These are phyloP conservation scores for Ascosphaera aggregata DNA, from an alignment of 2,329 filamentous ascomycete species.

Conservation along the genomic window DNA sequence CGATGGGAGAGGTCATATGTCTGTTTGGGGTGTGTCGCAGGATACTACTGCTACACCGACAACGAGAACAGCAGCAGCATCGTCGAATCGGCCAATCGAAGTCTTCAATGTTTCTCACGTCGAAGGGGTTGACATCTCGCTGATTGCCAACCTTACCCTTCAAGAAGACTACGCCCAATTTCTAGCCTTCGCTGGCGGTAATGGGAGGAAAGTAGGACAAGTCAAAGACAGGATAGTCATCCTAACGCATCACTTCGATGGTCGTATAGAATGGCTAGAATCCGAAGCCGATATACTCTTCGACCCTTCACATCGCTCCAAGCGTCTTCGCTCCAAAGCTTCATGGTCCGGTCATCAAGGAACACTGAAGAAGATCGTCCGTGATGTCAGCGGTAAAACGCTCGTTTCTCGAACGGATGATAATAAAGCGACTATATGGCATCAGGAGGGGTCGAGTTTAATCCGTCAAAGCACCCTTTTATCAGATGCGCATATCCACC, in stretches of 20 bases:
- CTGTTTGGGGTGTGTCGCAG: slow-evolving; percentile 44
- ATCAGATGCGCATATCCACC: slow-evolving; percentile 48
- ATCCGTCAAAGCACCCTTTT: slow-evolving; percentile 44
- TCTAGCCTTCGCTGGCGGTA: slow-evolving; percentile 44
- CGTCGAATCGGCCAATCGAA: slow-evolving; percentile 29
- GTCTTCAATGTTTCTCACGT: slow-evolving; percentile 77
- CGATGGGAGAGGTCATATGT: slow-evolving; percentile 67
- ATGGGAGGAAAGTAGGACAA: too few relatives aligned
- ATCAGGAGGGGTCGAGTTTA: slow-evolving; percentile 37
- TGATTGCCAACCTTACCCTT: slow-evolving; percentile 10
- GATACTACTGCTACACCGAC: not conserved
- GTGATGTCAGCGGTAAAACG: slow-evolving; percentile 58
- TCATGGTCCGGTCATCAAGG: slow-evolving; percentile 69
- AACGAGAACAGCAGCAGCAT: not conserved
- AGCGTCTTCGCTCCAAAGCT: slow-evolving; percentile 37
- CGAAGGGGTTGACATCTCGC: slow-evolving; percentile 28
- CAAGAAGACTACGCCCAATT: slow-evolving; percentile 41
- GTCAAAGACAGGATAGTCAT: slow-evolving; percentile 43
- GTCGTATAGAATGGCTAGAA: slow-evolving; percentile 60
- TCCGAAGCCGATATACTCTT: slow-evolving; percentile 58
- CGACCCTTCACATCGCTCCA: slow-evolving; percentile 34
- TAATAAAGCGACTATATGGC: slow-evolving; percentile 68
- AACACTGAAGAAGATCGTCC: slow-evolving; percentile 63
- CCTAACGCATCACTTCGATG: slow-evolving; percentile 65
- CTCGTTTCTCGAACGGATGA: slow-evolving; percentile 58